Evolutionary conservation across 2,329 filamentous ascomycete species (phyloP), one percentile per base, ranked within the genome.

Genomic region (Chrysosporium queenslandicum): DNA sequence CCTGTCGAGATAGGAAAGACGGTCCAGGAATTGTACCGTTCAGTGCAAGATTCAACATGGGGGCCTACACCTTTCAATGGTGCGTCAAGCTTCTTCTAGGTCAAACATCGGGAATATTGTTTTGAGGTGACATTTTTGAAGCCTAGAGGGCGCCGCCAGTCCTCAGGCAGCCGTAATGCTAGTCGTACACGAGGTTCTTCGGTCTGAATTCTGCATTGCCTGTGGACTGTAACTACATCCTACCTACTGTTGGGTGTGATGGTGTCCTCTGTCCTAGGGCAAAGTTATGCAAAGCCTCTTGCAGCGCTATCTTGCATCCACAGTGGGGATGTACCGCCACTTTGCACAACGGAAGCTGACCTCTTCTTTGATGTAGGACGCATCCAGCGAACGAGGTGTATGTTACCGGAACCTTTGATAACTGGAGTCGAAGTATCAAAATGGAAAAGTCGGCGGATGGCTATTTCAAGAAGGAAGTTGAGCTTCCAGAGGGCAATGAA

Each of bases 361-460:
- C 18, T 11, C 3, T n/a, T 51, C 36, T 50, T 43, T 37, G 11
- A 32, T 64, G 60, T 71, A 96, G 91, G 91, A 81, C 85, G 66
- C 83, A 92, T 68, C 76, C 82, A 62, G 90, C 86, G 66, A 78
- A 83, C 60, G 86, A 94, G 67, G 91, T 97, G 68, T 91, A 85
- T 71, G 92, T 97, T 62, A 97, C 91, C 37, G 92, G 92, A 67
- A 91, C 87, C 58, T 97, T 97, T 67, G 91, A 97, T 72, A 79
- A 87, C 73, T 98, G 92, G 92, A 78, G 79, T 60, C 91, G 92
- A 77, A 88, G 82, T 53, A 80, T 91, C 68, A 80, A 86, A 74
- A 79, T 98, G 53, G 82, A 89, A 45, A 88, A 87, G 73, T 77
- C 81, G 37, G 85, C 79, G 65, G 75, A 81, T 46, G 68, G 69